Evolutionary conservation across 306 rosid genomes (phyloP), one percentile per base, ranked within the genome.

Genomic region (Gillenia trifoliata): DNA sequence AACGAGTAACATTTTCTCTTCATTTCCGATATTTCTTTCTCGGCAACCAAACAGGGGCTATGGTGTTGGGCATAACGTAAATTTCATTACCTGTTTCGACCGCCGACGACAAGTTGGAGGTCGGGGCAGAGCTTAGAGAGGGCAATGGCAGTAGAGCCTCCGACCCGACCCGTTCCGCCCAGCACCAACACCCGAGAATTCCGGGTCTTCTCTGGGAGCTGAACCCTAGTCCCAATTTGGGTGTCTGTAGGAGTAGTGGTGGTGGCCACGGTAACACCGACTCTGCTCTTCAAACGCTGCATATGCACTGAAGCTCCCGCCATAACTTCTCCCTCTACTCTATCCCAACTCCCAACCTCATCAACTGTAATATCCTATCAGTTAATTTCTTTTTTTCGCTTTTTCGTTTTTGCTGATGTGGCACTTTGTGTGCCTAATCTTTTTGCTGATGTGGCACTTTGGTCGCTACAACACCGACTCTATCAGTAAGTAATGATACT

Each of bases 151-250:
- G 96, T 91, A 82, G 98, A 91, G 6, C 92, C 97, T 75, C 98
- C 98, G 80, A 91, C 89, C 50, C 94, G 94, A 45, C 98, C 98
- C 23, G 98, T 93, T 70, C 96, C 97, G 28, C 98, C 98, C 41
- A 93, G 90, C 4, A 93, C 92, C 71, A 93, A 54, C 17, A 93
- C 92, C 71, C 84, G 79, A 5, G 97, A 82, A 81, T 82, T 87
- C 43, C 90, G 84, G 56, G 81, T 78, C 72, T 87, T 88, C 75
- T 84, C 87, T 36, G 93, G 89, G 23, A 83, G 81, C 50, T 86
- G 85, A 67, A 84, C 82, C 34, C 54, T 52, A 20, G 3, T 28
- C 12, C 73, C 31, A 5, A 33, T 50, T 69, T 54, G 74, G 47
- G 64, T 23, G 30, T 71, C 75, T 2, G 16, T 3, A 55, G 28